Percentiles rank a stretch among this genome's conserved stretches.
Evolutionary conservation across 1,139 yeast genomes (phyloP).

Genomic region (Tardiomyces digboiensis): DNA sequence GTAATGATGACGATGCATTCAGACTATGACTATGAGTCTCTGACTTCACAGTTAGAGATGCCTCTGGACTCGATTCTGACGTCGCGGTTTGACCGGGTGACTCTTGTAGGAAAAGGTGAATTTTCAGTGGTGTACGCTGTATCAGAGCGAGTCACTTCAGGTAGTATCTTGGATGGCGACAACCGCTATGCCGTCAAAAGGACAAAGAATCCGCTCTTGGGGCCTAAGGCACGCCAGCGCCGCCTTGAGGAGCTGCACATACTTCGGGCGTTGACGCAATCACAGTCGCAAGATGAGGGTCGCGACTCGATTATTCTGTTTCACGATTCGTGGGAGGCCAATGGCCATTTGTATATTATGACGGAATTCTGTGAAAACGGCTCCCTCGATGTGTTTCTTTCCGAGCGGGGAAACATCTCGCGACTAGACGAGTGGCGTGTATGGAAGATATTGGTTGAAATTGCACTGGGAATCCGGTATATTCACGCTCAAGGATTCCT

Average conservation of each 20-base stretch:
- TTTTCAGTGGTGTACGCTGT: conserved; percentile 80
- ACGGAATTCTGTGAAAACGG: conserved; percentile 97
- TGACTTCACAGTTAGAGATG: conserved; percentile 1
- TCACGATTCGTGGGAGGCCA: conserved; percentile 79
- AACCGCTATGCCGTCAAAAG: conserved; percentile 71
- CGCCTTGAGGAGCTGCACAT: conserved; percentile 50
- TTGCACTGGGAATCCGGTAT: conserved; percentile 65
- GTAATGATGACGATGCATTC: conserved; percentile 1
- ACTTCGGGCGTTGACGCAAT: conserved; percentile 33
- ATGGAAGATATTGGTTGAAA: conserved; percentile 89
- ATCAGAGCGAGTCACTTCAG: conserved; percentile 33
- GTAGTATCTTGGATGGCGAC: conserved; percentile 26
- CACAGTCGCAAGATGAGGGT: conserved; percentile 55
- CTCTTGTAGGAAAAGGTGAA: conserved; percentile 73
- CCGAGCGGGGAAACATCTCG: conserved; percentile 70
- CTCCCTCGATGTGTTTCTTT: conserved; percentile 67
- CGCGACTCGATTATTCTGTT: conserved; percentile 72
- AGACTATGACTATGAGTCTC: neutral
- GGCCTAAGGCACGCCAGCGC: conserved; percentile 42
- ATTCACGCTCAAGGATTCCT: conserved; percentile 70
- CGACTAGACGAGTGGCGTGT: conserved; percentile 90
- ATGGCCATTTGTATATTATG: conserved; percentile 76
- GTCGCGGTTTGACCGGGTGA: conserved; percentile 63
- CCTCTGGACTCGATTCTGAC: conserved; percentile 44
- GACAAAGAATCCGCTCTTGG: conserved; percentile 47